Percentiles rank a stretch among this genome's conserved stretches.
These are phyloP conservation scores for Dryadomyces sulphureus DNA, from an alignment of 2,329 filamentous ascomycete genomes.

Conservation along the genomic window DNA sequence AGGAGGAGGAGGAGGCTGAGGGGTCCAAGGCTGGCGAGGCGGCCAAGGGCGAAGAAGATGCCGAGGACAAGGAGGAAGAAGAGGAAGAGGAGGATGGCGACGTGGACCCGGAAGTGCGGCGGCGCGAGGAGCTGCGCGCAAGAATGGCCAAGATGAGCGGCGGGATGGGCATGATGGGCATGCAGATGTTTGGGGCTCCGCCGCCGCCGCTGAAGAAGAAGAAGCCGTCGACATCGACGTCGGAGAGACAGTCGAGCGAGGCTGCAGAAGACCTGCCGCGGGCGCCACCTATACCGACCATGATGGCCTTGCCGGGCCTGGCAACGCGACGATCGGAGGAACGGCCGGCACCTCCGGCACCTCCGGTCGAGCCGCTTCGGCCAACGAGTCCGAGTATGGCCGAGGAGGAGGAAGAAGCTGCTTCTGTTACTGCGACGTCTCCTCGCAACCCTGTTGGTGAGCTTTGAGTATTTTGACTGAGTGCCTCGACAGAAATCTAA, in stretches of 20 bases:
- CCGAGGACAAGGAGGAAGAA: conserved; percentile 25
- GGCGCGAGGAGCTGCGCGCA: conserved; percentile 77
- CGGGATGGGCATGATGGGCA: conserved; percentile 90
- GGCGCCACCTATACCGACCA: conserved; percentile 39
- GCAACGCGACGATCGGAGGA: conserved; percentile 35
- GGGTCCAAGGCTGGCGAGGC: background rate
- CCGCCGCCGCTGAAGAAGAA: conserved; percentile 43
- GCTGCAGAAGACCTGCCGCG: conserved; percentile 27
- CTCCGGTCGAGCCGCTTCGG: background rate
- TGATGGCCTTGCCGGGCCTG: conserved; percentile 62
- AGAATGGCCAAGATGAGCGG: conserved; percentile 98
- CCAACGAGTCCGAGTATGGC: conserved; percentile 8
- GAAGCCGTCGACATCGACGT: conserved; percentile 22
- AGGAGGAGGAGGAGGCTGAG: background rate
- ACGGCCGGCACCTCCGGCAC: conserved; percentile 16
- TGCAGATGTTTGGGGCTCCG: conserved; percentile 69
- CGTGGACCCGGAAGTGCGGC: conserved; percentile 71
- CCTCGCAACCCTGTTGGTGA: conserved; percentile 16
- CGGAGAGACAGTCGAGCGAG: conserved; percentile 27
- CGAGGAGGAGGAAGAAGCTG: conserved; percentile 20
- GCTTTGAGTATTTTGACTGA: too few species aligned
- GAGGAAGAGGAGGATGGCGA: conserved; percentile 72
- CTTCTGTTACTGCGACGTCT: conserved; percentile 15
- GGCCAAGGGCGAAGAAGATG: background rate
- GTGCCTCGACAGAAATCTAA: too few species aligned